phyloP scores from a whole-genome alignment of 805 yeast species.

The Pichia membranifaciens region DNA sequence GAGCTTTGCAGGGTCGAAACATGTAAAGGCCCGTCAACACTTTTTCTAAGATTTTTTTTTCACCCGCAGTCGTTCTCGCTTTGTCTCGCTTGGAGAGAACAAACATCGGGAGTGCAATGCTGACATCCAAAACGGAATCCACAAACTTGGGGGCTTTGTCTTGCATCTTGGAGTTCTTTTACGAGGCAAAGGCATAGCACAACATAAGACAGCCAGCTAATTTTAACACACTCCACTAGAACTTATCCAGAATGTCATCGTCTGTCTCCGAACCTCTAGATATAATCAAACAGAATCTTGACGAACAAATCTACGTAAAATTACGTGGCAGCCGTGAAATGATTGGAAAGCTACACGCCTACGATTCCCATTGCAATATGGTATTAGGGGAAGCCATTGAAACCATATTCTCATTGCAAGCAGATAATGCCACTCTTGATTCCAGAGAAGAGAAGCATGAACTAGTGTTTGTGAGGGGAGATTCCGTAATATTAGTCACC shows the following conservation, averaged over 20 bases:
- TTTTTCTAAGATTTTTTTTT: too few species aligned
- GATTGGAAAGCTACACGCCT: slow-evolving; percentile 84
- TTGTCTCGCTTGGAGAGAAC: too few species aligned
- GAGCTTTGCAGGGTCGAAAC: too few species aligned
- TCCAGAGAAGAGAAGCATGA: slow-evolving; percentile 57
- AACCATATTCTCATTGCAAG: slow-evolving; percentile 57
- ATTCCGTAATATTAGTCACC: slow-evolving; percentile 78
- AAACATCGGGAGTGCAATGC: too few species aligned
- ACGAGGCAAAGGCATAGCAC: too few species aligned
- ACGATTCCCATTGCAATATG: slow-evolving; percentile 94
- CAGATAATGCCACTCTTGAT: slow-evolving; percentile 39
- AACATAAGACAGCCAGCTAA: too few species aligned
- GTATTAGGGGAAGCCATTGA: slow-evolving; percentile 91
- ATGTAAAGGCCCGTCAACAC: too few species aligned
- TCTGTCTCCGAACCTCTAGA: slow-evolving; percentile 74
- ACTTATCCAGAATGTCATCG: not conserved
- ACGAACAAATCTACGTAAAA: slow-evolving; percentile 81
- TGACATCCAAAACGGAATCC: too few species aligned
- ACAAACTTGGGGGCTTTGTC: too few species aligned
- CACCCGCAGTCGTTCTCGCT: too few species aligned
- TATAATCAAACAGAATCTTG: slow-evolving; percentile 75
- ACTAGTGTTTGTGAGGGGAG: slow-evolving; percentile 97
- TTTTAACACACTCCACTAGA: slow-evolving; percentile 7
- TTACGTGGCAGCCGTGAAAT: slow-evolving; percentile 92
- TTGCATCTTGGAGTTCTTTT: too few species aligned